These are phyloP conservation scores for Panaeolus cyanescens DNA, from an alignment of 768 basidiomycete species.

Conservation along the genomic window DNA sequence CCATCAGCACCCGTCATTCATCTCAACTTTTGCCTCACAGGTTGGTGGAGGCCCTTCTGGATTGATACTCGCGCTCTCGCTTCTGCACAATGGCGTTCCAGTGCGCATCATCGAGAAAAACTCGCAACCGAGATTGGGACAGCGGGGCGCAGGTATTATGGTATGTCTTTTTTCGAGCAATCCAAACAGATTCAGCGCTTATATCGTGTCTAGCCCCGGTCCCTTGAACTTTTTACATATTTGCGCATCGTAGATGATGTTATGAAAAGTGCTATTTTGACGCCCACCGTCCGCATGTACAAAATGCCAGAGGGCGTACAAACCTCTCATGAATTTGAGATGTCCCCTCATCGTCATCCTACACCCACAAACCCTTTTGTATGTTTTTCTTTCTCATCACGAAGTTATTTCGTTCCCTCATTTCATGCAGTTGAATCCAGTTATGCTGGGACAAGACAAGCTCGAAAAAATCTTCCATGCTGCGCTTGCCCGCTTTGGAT, in stretches of 20 bases:
- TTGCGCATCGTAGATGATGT: slow-evolving; percentile 41
- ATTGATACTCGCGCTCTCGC: slow-evolving; percentile 41
- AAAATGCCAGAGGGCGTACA: slow-evolving; percentile 31
- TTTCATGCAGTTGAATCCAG: slow-evolving; percentile 27
- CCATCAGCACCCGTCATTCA: background rate
- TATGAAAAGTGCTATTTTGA: slow-evolving; percentile 25
- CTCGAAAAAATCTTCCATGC: slow-evolving; percentile 40
- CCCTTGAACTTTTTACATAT: slow-evolving; percentile 43
- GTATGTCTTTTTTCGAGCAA: slow-evolving; percentile 18
- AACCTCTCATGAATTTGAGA: slow-evolving; percentile 30
- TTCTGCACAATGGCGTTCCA: slow-evolving; percentile 45
- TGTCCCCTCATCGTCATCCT: slow-evolving; percentile 28
- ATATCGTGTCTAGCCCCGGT: slow-evolving; percentile 36
- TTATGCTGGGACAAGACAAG: slow-evolving; percentile 36
- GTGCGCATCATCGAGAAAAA: slow-evolving; percentile 56
- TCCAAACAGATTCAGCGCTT: background rate
- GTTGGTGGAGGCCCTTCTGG: slow-evolving; percentile 51
- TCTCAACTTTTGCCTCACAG: slow-evolving; percentile 20
- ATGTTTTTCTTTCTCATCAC: slow-evolving; percentile 9
- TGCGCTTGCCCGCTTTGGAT: slow-evolving; percentile 31
- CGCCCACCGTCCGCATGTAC: slow-evolving; percentile 33
- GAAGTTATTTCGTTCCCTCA: background rate
- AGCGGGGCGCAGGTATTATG: slow-evolving; percentile 41
- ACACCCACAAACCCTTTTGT: slow-evolving; percentile 37
- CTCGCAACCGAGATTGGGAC: slow-evolving; percentile 31